A percentile compares a stretch with the other conserved stretches of the same genome.
phyloP scores from a whole-genome alignment of 306 rosid species.

The Quercus glauca region DNA sequence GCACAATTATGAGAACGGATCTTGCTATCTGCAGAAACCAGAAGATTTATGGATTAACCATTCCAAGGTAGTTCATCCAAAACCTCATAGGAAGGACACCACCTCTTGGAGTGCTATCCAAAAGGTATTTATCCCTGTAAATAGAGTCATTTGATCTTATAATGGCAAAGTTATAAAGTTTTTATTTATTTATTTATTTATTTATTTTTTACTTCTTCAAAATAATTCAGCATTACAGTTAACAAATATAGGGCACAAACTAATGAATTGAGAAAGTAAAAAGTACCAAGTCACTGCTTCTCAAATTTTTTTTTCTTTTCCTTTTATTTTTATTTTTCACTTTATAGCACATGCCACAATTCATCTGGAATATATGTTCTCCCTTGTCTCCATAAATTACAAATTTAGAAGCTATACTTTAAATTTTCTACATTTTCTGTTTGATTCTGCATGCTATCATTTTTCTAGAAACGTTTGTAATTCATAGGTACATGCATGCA shows the following conservation, averaged over 20 bases:
- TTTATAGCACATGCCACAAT: background rate
- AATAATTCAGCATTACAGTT: background rate
- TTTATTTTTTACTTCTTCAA: background rate
- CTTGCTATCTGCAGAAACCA: constrained; percentile 68
- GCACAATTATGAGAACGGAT: constrained; percentile 16
- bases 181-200: background rate
- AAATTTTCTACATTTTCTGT: no score
- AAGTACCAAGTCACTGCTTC: no score
- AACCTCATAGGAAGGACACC: constrained; percentile 80
- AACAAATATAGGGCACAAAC: no score
- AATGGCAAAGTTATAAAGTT: background rate
- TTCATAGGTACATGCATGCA: background rate
- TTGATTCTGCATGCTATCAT: background rate
- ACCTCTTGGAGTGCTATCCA: constrained; percentile 76
- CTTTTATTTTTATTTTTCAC: background rate
- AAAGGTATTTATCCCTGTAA: constrained; percentile 45
- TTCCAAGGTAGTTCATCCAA: constrained; percentile 76
- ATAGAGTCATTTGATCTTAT: background rate
- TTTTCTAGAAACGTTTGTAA: background rate
- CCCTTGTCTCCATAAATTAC: no score
- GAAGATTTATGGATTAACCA: constrained; percentile 96
- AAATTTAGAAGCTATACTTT: no score
- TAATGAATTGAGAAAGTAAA: no score
- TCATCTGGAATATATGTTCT: no score
- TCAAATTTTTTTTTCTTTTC: background rate